Evolutionary conservation across 768 basidiomycete species (phyloP), one percentile per base, ranked within the genome.

Genomic region (Boletus sensibilis): DNA sequence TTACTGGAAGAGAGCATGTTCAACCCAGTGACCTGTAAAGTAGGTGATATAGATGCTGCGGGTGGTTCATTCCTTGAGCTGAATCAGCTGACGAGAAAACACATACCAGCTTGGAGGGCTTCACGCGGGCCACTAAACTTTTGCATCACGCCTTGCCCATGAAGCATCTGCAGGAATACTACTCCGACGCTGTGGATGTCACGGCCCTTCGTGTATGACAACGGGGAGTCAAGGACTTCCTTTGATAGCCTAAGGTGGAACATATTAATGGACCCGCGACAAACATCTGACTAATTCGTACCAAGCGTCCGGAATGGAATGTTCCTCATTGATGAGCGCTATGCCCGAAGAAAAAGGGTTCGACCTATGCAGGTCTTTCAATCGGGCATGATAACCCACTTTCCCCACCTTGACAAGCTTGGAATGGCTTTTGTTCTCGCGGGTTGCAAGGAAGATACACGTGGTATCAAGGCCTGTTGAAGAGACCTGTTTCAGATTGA

Each of bases 141-240:
- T 29, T 64, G 76, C 52, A 78, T 80, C 10, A 90, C 86, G 59
- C 90, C 82, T 50, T 85, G 72, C 0, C 94, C 94, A n/a, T 86
- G 73, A 13, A 96, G 71, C 90, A 96, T 92, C 71, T 95, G 91
- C 50, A 94, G 64, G 38, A 94, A 74, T 2, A 93, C 79, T 25
- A 95, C 80, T 0, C 90, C 94, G 0, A 86, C 83, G 42, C 83
- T 80, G 72, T 94, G 93, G 11, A 96, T 85, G 64, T 97, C 94
- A 29, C 94, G 81, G 40, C 83, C 78, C 39, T 80, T 83, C 10
- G 90, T 88, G 68, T 94, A 94, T 0, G 82, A 65, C n/a, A 92
- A 76, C 0, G 87, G 86, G 25, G 89, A 88, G 38, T 92, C 88
- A 44, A 88, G 79, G 39, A 86, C 86, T 50, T 95, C 94, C 57